Base-by-base conservation (phyloP, 768 basidiomycete genomes). In the Asterophora parasitica region DNA sequence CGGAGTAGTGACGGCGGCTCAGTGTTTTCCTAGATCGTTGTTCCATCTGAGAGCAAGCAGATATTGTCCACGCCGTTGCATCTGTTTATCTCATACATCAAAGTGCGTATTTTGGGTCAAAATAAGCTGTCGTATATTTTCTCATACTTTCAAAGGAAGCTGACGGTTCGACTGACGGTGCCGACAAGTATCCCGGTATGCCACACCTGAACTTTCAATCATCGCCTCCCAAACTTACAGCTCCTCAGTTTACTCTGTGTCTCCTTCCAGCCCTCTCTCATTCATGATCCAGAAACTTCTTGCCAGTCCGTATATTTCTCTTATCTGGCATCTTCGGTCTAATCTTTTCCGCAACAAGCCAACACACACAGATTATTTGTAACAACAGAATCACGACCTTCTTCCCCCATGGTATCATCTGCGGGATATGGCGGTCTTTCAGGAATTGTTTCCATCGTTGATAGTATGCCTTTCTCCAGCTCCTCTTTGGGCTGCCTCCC, bases 391-490 rank as follows among this genome's bases (percentile, higher is more conserved):
- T 71, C 76, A 1, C 66, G 68, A 41, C 65, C 78, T 12, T 66
- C 75, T 2, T 81, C 83, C 1, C 78, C 81, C 2, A 57, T 76
- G 8, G 52, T 72, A 47, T 65, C 76, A 17, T 61, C 77, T 35
- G 57, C 66, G 47, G 49, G 62, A 41, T 62, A 75, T 4, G 74
- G 75, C 35, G 76, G 75, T 55, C 70, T 87, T 6, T 81, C 75
- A 7, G 89, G 89, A 11, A 76, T 92, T n/a, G 83, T 90, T 8
- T 90, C 89, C 11, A 76, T 86, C 49, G 86, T 88, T 17, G 89
- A 92, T 59, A 81, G 89, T 91, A 58, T 50, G 81, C 70, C 4
- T 19, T 3, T 26, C 26, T 31, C 8, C 23, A 30, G 5, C 30
- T 10, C 42, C n/a, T 37, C 33, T 42, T 26, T 23, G 6, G 27